phyloP scores from a whole-genome alignment of 73 alveolate species.

The Stentor roeselii region DNA sequence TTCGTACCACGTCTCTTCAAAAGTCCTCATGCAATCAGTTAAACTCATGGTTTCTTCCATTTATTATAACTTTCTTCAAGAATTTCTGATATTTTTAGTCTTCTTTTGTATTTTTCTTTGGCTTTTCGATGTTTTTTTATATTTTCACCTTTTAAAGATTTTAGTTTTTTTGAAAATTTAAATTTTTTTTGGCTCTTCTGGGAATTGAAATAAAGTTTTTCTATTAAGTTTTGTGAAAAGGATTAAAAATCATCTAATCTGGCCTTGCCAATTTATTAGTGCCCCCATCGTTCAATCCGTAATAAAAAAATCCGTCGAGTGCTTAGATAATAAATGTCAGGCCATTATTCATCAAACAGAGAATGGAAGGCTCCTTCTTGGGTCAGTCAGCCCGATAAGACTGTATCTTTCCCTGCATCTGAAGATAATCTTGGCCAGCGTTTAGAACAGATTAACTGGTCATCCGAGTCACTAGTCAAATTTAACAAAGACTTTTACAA shows the following conservation, averaged over 20 bases:
- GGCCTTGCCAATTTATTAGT: too few species aligned
- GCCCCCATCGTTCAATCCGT: too few species aligned
- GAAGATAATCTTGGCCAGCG: not conserved
- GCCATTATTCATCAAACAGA: conserved; percentile 3
- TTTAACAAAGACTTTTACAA: conserved; percentile 26
- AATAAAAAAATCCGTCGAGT: too few species aligned
- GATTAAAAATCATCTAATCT: too few species aligned
- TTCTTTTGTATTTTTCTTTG: not conserved
- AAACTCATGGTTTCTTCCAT: conserved; percentile 2
- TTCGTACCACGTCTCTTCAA: conserved; percentile 28
- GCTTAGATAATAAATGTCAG: not conserved
- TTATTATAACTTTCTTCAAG: too few species aligned
- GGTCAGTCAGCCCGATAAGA: not conserved
- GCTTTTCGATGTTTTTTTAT: not conserved
- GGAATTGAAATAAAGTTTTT: too few species aligned
- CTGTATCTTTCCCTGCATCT: not conserved
- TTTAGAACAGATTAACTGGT: not conserved
- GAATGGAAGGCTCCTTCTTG: conserved; percentile 9
- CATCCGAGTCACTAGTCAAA: not conserved
- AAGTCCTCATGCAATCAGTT: conserved; percentile 12
- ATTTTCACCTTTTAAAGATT: not conserved
- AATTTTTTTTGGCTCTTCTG: too few species aligned
- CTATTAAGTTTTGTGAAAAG: too few species aligned
- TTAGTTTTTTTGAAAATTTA: too few species aligned
- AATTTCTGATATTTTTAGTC: not conserved